Evolutionary conservation across 2,329 filamentous ascomycete genomes (phyloP), one percentile per base, ranked within the genome.

Genomic region (Aphanoascus verrucosus): DNA sequence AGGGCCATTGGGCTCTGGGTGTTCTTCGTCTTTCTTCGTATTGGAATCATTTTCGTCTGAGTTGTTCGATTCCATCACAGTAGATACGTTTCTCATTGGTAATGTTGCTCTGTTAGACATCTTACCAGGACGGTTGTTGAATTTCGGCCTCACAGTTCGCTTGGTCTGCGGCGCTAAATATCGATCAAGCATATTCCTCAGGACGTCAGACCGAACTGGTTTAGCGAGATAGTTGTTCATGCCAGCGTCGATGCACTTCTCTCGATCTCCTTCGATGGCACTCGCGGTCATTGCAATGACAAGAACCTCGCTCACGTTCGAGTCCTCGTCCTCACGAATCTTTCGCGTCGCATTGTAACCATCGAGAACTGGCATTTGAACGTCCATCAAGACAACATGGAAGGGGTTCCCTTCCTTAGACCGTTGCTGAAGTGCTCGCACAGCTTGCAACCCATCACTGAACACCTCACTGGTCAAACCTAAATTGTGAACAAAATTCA

Each of bases 171-270:
- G 78, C 12, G 71, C 71, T 7, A 86, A 74, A 62, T 86, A 86
- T 31, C 77, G 76, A 60, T 86, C 82, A 11, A 97, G 73, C 72
- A 96, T 91, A 64, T 83, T 83, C 70, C 88, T 93, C 52, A 97
- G 74, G 40, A 94, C 83, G 45, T 90, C 86, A 3, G 86, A 88
- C 56, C 89, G 80, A n/a, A 97, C 91, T 1, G 91, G 91, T 67
- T 97, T 97, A 14, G 91, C 89, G 1, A 96, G 79, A 63, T 96
- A 97, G 64, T 96, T 93, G 68, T 96, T 95, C 91, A 97, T 97
- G 43, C 91, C 91, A 1, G 88, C 88, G 48, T 89, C 88, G n/a
- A 96, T 74, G 61, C 91, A 96, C 71, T 94, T 96, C 67, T 97
- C 91, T 46, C 90, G 79, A 65, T 97, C 91, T 15, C 91, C 91